Evolutionary conservation across 148 eudicot species (phyloP).

Genomic region (Dianthus caryophyllus): DNA sequence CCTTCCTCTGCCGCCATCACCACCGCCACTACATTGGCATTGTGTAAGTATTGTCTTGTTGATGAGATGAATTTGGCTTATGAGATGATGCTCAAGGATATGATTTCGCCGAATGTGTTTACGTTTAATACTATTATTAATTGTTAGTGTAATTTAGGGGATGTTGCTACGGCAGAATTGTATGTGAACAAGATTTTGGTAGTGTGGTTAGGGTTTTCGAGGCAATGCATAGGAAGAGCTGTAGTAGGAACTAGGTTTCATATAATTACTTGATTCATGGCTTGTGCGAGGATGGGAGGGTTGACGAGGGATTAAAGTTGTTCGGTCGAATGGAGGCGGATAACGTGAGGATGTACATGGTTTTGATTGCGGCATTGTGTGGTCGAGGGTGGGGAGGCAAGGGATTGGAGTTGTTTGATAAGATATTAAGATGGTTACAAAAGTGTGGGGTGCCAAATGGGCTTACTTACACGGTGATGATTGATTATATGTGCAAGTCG

Average conservation of each 20-base stretch:
- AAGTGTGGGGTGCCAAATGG: slow-evolving; percentile 67
- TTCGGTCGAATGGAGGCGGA: slow-evolving; percentile 60
- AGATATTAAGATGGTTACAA: slow-evolving; percentile 62
- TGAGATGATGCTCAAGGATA: slow-evolving; percentile 46
- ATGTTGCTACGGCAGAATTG: slow-evolving; percentile 47
- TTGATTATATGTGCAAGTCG: slow-evolving; percentile 54
- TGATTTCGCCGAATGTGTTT: slow-evolving; percentile 56
- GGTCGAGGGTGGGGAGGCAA: slow-evolving; percentile 43
- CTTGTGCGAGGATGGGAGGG: slow-evolving; percentile 54
- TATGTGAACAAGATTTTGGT: slow-evolving; percentile 59
- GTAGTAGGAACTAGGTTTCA: slow-evolving; percentile 73
- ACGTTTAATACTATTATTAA: slow-evolving; percentile 72
- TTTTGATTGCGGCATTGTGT: slow-evolving; percentile 62
- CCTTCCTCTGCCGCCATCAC: slow-evolving; percentile 45
- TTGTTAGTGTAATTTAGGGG: slow-evolving; percentile 70
- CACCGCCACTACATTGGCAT: slow-evolving; percentile 59
- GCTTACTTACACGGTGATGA: slow-evolving; percentile 70
- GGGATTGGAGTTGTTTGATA: slow-evolving; percentile 49
- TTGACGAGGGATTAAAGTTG: slow-evolving; percentile 58
- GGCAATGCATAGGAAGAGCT: slow-evolving; percentile 52
- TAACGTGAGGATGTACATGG: slow-evolving; percentile 71
- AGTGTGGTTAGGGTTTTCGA: slow-evolving; percentile 51
- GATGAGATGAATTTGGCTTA: slow-evolving; percentile 63
- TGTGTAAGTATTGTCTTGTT: slow-evolving; percentile 55
- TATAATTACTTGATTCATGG: slow-evolving; percentile 82